Evolutionary conservation across 768 basidiomycete species (phyloP).

Genomic region (Lentinula edodes): DNA sequence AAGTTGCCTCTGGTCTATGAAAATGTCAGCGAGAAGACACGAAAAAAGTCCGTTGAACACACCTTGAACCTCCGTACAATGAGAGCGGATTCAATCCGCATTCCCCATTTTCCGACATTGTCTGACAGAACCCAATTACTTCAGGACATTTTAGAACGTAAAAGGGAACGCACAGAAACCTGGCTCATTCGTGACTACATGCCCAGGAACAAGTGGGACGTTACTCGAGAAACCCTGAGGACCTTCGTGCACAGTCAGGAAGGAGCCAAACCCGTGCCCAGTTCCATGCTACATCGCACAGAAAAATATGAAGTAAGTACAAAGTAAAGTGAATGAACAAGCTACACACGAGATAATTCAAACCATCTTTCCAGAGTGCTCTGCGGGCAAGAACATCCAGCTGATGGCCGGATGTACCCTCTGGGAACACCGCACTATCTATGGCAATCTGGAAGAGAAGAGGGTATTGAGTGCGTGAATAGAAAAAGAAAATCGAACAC

Average conservation of each 20-base stretch:
- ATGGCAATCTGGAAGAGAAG: conserved; percentile 70
- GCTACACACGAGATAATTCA: conserved; percentile 66
- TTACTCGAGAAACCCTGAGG: conserved; percentile 71
- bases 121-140: conserved; percentile 32
- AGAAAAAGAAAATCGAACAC: conserved; percentile 8
- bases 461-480: conserved; percentile 13
- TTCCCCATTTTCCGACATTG: conserved; percentile 76
- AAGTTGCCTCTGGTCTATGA: conserved; percentile 63
- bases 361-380: conserved; percentile 80
- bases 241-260: conserved; percentile 83
- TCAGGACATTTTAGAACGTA: background rate
- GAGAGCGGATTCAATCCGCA: conserved; percentile 88
- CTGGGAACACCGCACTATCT: conserved; percentile 85
- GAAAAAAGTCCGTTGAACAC: background rate
- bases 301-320: conserved; percentile 10
- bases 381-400: conserved; percentile 88
- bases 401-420: conserved; percentile 78
- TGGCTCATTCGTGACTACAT: conserved; percentile 92
- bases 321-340: conserved; percentile 4
- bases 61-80: conserved; percentile 41
- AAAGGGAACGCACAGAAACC: conserved; percentile 67
- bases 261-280: conserved; percentile 86
- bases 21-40: conserved; percentile 4
- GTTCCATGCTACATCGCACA: conserved; percentile 66
- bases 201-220: conserved; percentile 72